Conservation (phyloP, 192 early-diverging fungal genomes). For the Umbelopsis isabellina region DNA sequence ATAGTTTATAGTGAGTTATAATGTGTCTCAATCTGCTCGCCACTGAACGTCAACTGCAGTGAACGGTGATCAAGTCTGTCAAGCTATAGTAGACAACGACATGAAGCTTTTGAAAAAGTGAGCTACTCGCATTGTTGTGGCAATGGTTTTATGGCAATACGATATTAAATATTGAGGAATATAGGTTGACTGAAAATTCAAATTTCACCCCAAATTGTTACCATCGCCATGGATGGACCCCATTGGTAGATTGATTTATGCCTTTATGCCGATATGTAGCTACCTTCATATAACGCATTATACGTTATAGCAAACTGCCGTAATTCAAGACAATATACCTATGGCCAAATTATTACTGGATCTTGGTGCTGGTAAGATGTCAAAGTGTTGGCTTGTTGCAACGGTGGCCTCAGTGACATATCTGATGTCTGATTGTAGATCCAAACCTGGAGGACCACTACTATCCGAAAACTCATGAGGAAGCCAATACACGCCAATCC, state of each 20-base stretch:
- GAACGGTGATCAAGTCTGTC: slow-evolving; percentile 30
- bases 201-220: slow-evolving; percentile 35
- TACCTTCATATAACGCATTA: not conserved
- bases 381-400: not conserved
- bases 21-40: not conserved
- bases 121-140: not conserved
- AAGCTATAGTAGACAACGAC: slow-evolving; percentile 37
- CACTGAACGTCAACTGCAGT: not conserved
- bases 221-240: slow-evolving; percentile 41
- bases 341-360: slow-evolving; percentile 37
- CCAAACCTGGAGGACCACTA: slow-evolving; percentile 40
- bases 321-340: slow-evolving; percentile 40
- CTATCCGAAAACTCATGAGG: slow-evolving; percentile 36
- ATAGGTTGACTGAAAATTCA: slow-evolving; percentile 33
- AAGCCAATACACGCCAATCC: slow-evolving; percentile 27
- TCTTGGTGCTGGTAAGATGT: slow-evolving; percentile 33
- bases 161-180: not conserved
- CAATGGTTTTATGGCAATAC: not conserved
- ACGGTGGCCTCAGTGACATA: not conserved
- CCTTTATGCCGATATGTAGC: not conserved
- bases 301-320: slow-evolving; percentile 32
- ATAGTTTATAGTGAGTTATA: not conserved
- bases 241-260: slow-evolving; percentile 27
- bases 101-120: slow-evolving; percentile 33
- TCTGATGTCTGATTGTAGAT: slow-evolving; percentile 14